Evolutionary conservation across 139 green algal species (phyloP).

Genomic region (Bryopsis sp.): DNA sequence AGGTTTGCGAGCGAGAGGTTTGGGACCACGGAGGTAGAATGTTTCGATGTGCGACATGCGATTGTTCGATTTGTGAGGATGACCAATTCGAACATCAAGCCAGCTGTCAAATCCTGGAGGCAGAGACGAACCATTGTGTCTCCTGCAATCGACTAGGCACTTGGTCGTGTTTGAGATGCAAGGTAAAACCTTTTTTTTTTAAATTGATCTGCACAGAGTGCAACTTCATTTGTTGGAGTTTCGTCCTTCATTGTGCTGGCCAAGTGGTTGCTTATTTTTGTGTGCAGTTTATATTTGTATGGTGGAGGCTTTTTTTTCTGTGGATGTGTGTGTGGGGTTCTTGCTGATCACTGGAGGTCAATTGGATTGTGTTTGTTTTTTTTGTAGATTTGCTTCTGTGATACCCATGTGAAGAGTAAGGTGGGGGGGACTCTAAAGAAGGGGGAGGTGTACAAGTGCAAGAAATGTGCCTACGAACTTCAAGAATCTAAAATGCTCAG

Average conservation of each 20-base stretch:
- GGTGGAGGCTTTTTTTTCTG: no score
- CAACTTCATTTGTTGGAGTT: no score
- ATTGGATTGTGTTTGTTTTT: background rate
- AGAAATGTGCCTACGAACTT: constrained; percentile 28
- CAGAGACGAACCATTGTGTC: constrained; percentile 22
- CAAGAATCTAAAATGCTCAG: constrained; percentile 32
- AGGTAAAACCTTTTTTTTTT: background rate
- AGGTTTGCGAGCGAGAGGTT: constrained; percentile 27
- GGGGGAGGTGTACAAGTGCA: constrained; percentile 25
- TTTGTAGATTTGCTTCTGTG: constrained; percentile 25
- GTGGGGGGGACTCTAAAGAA: constrained; percentile 16
- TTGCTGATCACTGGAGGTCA: no score
- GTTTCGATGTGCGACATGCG: constrained; percentile 21
- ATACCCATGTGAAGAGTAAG: constrained; percentile 29
- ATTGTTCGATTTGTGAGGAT: constrained; percentile 32
- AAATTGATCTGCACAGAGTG: no score
- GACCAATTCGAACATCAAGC: constrained; percentile 32
- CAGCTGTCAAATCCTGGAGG: constrained; percentile 26
- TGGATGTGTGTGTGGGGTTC: no score
- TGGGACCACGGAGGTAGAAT: constrained; percentile 28
- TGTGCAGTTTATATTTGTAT: no score
- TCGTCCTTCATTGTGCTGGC: no score
- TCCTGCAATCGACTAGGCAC: constrained; percentile 26
- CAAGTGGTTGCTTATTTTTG: no score
- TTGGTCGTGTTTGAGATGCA: constrained; percentile 27